These are phyloP conservation scores for Infundibulicybe gibba DNA, from an alignment of 768 basidiomycete species.

Conservation along the genomic window DNA sequence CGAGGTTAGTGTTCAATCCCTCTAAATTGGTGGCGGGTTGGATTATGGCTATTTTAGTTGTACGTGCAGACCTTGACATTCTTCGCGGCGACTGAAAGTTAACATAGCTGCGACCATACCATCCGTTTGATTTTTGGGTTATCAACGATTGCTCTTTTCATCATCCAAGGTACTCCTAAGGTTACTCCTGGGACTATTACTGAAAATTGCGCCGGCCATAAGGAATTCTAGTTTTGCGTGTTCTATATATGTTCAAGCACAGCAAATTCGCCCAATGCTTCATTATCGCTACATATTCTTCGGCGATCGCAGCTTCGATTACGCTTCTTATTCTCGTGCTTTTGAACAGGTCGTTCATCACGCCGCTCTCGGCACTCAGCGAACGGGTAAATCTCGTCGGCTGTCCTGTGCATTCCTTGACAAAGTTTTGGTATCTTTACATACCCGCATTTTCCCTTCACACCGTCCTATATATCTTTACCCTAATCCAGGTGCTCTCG, in stretches of 20 bases:
- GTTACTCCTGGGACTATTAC: neutral
- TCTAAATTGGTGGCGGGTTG: neutral
- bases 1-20: slow-evolving; percentile 1
- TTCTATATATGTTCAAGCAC: slow-evolving; percentile 12
- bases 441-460: slow-evolving; percentile 9
- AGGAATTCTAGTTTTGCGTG: slow-evolving; percentile 10
- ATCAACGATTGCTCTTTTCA: slow-evolving; percentile 9
- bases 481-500: slow-evolving; percentile 6
- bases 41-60: neutral
- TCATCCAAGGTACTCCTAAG: slow-evolving; percentile 7
- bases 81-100: neutral
- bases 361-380: slow-evolving; percentile 4
- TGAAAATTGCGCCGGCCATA: neutral
- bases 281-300: slow-evolving; percentile 6
- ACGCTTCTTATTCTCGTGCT: slow-evolving; percentile 4
- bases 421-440: slow-evolving; percentile 10
- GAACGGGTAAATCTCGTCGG: slow-evolving; percentile 5
- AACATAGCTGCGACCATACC: slow-evolving; percentile 7
- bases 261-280: slow-evolving; percentile 4
- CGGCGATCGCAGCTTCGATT: slow-evolving; percentile 5
- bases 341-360: neutral
- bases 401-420: slow-evolving; percentile 6
- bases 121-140: slow-evolving; percentile 8
- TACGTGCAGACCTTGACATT: neutral
- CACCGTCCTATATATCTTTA: slow-evolving; percentile 9